A percentile compares a stretch with the other conserved stretches of the same genome.
These are phyloP conservation scores for Neospora caninum DNA, from an alignment of 169 alveolate species.

Conservation along the genomic window DNA sequence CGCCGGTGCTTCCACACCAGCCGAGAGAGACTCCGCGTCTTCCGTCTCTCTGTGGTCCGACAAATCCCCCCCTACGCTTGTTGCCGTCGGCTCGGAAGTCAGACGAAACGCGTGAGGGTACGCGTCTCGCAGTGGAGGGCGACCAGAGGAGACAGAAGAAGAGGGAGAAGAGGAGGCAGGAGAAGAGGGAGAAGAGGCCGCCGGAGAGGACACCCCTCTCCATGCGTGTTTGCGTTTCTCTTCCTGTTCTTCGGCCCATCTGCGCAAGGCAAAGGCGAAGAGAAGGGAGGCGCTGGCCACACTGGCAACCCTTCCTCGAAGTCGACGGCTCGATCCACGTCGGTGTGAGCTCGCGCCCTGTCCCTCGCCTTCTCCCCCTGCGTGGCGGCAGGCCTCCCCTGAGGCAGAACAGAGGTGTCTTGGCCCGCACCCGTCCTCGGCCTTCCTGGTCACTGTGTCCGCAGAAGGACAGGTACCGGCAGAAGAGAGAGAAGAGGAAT, in stretches of 20 bases:
- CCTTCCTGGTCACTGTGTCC: neutral
- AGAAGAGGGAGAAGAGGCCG: neutral
- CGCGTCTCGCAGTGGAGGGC: no score
- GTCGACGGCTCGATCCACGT: neutral
- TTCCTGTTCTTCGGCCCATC: slow-evolving; percentile 23
- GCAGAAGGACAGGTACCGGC: neutral
- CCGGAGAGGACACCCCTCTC: neutral
- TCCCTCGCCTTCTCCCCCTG: neutral
- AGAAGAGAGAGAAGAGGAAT: neutral
- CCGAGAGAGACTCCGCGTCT: no score
- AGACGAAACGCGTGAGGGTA: neutral
- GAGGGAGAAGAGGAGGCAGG: neutral
- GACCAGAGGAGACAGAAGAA: neutral
- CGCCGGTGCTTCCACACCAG: no score
- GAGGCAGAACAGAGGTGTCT: neutral
- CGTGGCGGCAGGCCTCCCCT: neutral
- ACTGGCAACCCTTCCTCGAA: neutral
- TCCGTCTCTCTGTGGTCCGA: no score
- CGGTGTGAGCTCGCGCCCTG: neutral
- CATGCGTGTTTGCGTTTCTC: neutral
- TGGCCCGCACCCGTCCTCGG: neutral
- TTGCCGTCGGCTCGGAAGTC: neutral
- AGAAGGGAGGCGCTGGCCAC: slow-evolving; percentile 25
- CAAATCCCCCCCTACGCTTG: no score
- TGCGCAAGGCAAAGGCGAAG: neutral